Evolutionary conservation across 139 green algal genomes (phyloP).

Genomic region (Chlamydomonas applanata): DNA sequence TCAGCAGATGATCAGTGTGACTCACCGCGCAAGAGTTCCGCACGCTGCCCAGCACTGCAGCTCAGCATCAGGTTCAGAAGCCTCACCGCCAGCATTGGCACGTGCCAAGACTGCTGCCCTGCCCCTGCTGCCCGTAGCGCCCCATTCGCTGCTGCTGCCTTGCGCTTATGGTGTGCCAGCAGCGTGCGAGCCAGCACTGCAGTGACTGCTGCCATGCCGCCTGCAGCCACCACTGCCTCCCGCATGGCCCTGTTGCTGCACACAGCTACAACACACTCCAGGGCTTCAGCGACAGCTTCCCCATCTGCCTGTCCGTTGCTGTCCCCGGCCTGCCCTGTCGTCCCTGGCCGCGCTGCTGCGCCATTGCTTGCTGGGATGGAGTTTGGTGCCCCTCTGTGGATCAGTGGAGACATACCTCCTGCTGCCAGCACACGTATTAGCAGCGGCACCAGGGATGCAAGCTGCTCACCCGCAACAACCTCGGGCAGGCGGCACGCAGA

Average conservation of each 20-base stretch:
- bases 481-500: constrained; percentile 45
- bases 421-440: constrained; percentile 45
- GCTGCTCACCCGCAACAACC: constrained; percentile 26
- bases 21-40: too few species aligned
- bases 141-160: too few species aligned
- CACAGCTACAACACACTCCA: constrained; percentile 50
- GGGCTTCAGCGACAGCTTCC: constrained; percentile 43
- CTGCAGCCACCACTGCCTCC: constrained; percentile 13
- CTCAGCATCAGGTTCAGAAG: too few species aligned
- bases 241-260: constrained; percentile 10
- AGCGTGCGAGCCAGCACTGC: constrained; percentile 29
- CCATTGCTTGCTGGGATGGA: not conserved
- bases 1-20: too few species aligned
- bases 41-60: too few species aligned
- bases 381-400: not conserved
- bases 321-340: not conserved
- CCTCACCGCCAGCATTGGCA: too few species aligned
- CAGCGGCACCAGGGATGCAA: constrained; percentile 41
- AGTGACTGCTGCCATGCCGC: constrained; percentile 24
- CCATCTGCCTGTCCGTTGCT: constrained; percentile 17
- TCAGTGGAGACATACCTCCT: constrained; percentile 25
- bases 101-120: too few species aligned
- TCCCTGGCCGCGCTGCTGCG: not conserved
- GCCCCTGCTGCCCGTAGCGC: too few species aligned
- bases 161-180: too few species aligned